phyloP scores from a whole-genome alignment of 495 filamentous ascomycete species.

The Aspergillus kassunensis region DNA sequence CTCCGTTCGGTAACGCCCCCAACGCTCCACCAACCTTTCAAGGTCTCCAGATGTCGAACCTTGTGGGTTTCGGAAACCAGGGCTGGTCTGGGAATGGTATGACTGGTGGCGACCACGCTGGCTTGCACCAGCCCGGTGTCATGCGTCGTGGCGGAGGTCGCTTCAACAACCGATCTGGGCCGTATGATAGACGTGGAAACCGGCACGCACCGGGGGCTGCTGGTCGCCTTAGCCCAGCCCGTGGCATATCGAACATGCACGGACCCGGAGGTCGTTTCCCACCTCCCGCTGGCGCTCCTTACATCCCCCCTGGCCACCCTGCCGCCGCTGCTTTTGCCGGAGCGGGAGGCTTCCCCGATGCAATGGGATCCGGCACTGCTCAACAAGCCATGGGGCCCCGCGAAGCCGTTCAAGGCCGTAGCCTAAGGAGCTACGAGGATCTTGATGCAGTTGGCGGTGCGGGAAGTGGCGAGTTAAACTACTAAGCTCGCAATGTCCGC shows the following conservation, averaged over 20 bases:
- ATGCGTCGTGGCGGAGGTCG: slow-evolving; percentile 56
- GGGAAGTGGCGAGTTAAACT: slow-evolving; percentile 59
- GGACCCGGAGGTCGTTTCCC: slow-evolving; percentile 35
- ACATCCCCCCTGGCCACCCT: slow-evolving; percentile 40
- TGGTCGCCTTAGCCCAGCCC: slow-evolving; percentile 41
- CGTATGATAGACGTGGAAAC: slow-evolving; percentile 57
- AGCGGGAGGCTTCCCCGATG: slow-evolving; percentile 44
- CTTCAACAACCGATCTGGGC: slow-evolving; percentile 48
- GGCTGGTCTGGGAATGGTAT: slow-evolving; percentile 47
- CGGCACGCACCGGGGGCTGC: slow-evolving; percentile 21
- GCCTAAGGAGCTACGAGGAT: slow-evolving; percentile 94
- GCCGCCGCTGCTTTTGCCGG: slow-evolving; percentile 38
- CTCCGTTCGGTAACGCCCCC: slow-evolving; percentile 37
- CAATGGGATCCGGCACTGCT: slow-evolving; percentile 51
- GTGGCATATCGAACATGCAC: slow-evolving; percentile 35
- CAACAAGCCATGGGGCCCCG: slow-evolving; percentile 70
- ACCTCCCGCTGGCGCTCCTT: slow-evolving; percentile 31
- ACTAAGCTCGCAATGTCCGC: slow-evolving; percentile 30
- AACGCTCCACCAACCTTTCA: slow-evolving; percentile 31
- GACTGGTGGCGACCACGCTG: slow-evolving; percentile 32
- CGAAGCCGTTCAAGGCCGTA: slow-evolving; percentile 85
- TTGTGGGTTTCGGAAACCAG: slow-evolving; percentile 53
- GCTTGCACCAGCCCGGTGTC: slow-evolving; percentile 52
- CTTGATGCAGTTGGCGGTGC: slow-evolving; percentile 68
- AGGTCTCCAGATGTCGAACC: slow-evolving; percentile 36